phyloP scores from a whole-genome alignment of 306 rosid genomes.

The Lupinus albus region DNA sequence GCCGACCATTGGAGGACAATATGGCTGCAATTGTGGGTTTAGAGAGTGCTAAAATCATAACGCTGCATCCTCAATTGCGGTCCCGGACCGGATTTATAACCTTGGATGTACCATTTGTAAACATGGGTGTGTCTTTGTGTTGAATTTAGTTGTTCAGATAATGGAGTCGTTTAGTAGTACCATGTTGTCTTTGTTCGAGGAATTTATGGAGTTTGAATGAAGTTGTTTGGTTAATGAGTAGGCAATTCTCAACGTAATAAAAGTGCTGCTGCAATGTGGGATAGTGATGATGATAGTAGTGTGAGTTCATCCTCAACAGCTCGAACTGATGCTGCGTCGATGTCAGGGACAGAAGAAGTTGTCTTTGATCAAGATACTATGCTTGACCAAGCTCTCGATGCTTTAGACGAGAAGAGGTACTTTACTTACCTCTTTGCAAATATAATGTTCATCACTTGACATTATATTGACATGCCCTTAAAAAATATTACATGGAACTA shows the following conservation, averaged over 20 bases:
- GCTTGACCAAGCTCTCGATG: slow-evolving; percentile 82
- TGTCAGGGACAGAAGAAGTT: slow-evolving; percentile 60
- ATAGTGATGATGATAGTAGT: slow-evolving; percentile 79
- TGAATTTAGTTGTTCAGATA: no score
- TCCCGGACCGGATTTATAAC: no score
- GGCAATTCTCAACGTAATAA: slow-evolving; percentile 78
- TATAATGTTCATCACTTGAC: not conserved
- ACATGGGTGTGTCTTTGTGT: no score
- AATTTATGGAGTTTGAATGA: not conserved
- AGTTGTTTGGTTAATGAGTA: slow-evolving; percentile 28
- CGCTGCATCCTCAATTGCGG: no score
- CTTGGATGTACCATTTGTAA: no score
- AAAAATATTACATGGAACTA: not conserved
- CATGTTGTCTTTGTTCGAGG: not conserved
- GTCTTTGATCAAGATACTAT: slow-evolving; percentile 59
- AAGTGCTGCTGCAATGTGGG: slow-evolving; percentile 55
- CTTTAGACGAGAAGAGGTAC: slow-evolving; percentile 76
- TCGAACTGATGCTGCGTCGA: slow-evolving; percentile 60
- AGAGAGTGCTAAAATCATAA: no score
- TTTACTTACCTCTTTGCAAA: slow-evolving; percentile 9
- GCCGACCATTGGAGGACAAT: no score
- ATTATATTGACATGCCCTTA: not conserved
- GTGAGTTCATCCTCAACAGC: slow-evolving; percentile 71
- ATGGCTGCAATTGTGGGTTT: no score
- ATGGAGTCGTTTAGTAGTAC: not conserved